Evolutionary conservation across 202 grass and related monocot genomes (phyloP), one percentile per base, ranked within the genome.

Genomic region (Zizania palustris): DNA sequence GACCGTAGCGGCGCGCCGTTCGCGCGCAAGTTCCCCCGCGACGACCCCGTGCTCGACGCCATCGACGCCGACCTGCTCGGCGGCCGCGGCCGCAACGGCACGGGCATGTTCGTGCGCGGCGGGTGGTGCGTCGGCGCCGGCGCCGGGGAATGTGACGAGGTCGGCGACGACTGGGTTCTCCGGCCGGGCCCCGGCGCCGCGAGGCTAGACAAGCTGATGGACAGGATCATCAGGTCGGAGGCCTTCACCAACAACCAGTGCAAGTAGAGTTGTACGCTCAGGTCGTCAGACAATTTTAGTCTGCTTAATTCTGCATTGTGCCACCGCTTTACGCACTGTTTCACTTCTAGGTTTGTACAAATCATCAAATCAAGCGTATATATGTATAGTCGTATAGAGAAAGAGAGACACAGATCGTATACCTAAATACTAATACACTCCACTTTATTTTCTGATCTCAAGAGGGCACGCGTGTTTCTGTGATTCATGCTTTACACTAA

Each of bases 1-100:
- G 63, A 92, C 12, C 46, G 33, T 55, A 97, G 95, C 82, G 87
- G 82, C 54, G 95, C 91, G 0, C 95, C 95, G 0, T 98, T 98
- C 84, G 91, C 95, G 0, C 71, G 95, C 35, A 98, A 94, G 84
- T 98, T 98, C 83, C 14, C 48, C 1, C 62, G 80, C 18, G 80
- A 87, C 44, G 85, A 92, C 38, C 73, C 89, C 2, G 79, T 94
- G 39, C 83, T 98, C 37, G 85, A 86, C 74, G 68, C 50, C 74
- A 87, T 98, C 50, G 95, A 98, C 73, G 63, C 14, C 6, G 66
- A 86, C 0, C 88, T 90, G 66, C 91, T 98, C 63, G 80, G 88
- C 1, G 70, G 85, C 9, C 77, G 85, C 37, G 64, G 35, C 4
- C 16, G 11, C 1, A 79, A 72, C 8, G 78, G 46, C 28, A 69